These are phyloP conservation scores for Rhododendron ferrugineum DNA, from an alignment of 148 eudicot species.

Conservation along the genomic window DNA sequence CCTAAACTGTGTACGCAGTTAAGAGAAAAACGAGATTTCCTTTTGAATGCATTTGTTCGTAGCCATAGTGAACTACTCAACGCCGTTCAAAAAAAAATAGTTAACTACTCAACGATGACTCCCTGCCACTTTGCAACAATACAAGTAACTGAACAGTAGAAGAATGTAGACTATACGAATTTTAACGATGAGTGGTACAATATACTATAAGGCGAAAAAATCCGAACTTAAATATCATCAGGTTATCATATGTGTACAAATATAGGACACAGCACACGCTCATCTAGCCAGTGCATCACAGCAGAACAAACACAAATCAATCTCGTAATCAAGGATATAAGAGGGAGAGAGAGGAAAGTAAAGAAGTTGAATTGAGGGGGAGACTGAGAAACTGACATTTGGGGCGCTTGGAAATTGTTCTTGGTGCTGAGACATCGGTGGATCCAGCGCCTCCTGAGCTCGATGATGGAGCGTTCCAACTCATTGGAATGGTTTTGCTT, in stretches of 20 bases:
- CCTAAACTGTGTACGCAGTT: neutral
- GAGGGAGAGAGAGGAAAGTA: neutral
- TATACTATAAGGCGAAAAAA: neutral
- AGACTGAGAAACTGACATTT: constrained; percentile 43
- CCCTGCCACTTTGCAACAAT: neutral
- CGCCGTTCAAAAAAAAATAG: neutral
- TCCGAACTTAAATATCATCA: neutral
- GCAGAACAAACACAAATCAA: neutral
- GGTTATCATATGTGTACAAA: neutral
- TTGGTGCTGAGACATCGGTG: constrained; percentile 40
- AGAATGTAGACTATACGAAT: neutral
- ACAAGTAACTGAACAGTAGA: neutral
- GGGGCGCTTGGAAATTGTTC: constrained; percentile 69
- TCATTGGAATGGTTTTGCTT: constrained; percentile 27
- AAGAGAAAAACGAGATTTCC: neutral
- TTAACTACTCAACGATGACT: neutral
- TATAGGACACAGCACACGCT: neutral
- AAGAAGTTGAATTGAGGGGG: neutral
- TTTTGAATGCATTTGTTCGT: neutral
- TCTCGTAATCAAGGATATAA: neutral
- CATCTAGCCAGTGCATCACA: neutral
- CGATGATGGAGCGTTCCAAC: constrained; percentile 53
- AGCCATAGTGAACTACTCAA: neutral
- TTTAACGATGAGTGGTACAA: too few species aligned
- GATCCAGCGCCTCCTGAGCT: constrained; percentile 64